Conservation (phyloP, 805 yeast species). For the Saturnispora saitoi region DNA sequence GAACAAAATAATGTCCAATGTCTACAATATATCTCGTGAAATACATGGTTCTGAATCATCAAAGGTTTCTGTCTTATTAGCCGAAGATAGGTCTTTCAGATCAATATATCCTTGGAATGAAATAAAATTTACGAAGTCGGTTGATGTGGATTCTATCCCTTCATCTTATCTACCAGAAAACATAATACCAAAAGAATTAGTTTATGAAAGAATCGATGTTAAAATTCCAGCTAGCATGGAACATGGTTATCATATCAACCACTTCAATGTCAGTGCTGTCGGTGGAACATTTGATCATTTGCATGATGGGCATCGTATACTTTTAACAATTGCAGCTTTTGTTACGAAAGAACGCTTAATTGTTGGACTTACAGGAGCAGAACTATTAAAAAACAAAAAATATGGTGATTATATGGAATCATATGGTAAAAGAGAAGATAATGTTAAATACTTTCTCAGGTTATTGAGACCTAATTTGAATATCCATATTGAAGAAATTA, state of each 20-base stretch:
- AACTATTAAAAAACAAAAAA: slow-evolving; percentile 65
- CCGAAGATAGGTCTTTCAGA: background rate
- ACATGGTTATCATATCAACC: background rate
- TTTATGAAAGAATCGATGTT: background rate
- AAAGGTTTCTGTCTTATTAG: background rate
- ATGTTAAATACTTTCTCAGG: slow-evolving; percentile 42
- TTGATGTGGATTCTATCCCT: background rate
- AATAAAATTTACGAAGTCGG: background rate
- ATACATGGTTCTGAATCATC: background rate
- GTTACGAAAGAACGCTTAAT: slow-evolving; percentile 48
- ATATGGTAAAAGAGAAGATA: slow-evolving; percentile 40
- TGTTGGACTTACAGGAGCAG: slow-evolving; percentile 77
- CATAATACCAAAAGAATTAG: background rate
- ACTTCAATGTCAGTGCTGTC: slow-evolving; percentile 38
- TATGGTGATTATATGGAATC: slow-evolving; percentile 56
- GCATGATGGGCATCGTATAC: slow-evolving; percentile 90
- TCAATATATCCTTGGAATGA: background rate
- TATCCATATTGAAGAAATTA: slow-evolving; percentile 52
- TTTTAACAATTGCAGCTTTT: slow-evolving; percentile 65
- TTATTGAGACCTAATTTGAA: slow-evolving; percentile 37
- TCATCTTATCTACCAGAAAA: background rate
- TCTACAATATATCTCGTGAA: background rate
- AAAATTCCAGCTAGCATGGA: background rate
- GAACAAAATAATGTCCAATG: background rate
- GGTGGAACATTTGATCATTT: slow-evolving; percentile 98